A percentile compares a stretch with the other conserved stretches of the same genome.
Evolutionary conservation across 768 basidiomycete species (phyloP).

Genomic region (Pilatotrama ljubarskyi): DNA sequence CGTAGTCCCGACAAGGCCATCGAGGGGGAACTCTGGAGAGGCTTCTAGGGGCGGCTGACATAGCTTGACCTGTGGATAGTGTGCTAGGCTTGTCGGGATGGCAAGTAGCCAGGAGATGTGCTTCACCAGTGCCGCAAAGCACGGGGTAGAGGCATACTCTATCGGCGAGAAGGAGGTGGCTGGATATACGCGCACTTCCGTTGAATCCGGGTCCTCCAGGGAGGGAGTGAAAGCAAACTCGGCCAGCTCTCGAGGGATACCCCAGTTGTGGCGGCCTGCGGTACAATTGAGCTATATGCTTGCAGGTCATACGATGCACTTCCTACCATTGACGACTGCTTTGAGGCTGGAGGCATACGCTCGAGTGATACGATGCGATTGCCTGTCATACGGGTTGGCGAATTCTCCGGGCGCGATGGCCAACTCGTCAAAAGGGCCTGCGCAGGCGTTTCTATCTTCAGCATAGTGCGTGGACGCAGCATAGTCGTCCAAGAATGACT

Average conservation of each 20-base stretch:
- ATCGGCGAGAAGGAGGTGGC: constrained; percentile 15
- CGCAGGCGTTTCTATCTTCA: background rate
- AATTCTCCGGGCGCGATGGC: constrained; percentile 16
- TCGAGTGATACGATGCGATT: constrained; percentile 16
- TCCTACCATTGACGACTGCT: constrained; percentile 13
- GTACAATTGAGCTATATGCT: background rate
- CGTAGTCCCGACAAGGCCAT: constrained; percentile 6
- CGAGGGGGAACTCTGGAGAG: background rate
- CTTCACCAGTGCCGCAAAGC: constrained; percentile 19
- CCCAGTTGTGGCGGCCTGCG: constrained; percentile 17
- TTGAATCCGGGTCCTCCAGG: constrained; percentile 6
- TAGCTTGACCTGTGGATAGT: constrained; percentile 11
- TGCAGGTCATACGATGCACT: no score
- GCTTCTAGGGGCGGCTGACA: constrained; percentile 17
- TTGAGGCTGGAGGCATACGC: constrained; percentile 14
- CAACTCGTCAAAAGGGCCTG: constrained; percentile 17
- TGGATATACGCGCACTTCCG: constrained; percentile 17
- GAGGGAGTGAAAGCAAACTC: constrained; percentile 18
- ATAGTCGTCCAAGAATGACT: no score
- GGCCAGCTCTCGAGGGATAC: constrained; percentile 20
- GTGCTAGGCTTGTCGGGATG: constrained; percentile 12
- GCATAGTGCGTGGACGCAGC: no score
- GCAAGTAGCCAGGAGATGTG: constrained; percentile 13
- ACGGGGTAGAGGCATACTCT: constrained; percentile 1
- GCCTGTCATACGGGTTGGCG: constrained; percentile 8